Percentiles rank a stretch among this genome's conserved stretches.
Evolutionary conservation across 2,329 filamentous ascomycete species (phyloP).

Genomic region (Diaporthe amygdali): DNA sequence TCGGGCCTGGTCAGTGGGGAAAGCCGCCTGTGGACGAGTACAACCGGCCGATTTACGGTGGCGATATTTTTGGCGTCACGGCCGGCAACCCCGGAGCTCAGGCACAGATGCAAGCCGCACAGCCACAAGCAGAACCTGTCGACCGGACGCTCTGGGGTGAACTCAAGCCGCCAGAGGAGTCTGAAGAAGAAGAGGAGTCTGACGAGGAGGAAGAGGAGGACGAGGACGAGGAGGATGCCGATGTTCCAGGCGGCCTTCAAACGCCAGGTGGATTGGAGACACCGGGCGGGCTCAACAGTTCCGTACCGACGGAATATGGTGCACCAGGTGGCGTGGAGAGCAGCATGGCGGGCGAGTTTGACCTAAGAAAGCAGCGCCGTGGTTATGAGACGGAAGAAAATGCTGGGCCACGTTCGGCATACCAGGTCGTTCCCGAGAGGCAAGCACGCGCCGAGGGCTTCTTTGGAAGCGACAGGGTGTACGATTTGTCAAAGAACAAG

Average conservation of each 20-base stretch:
- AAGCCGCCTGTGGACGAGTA: conserved; percentile 95
- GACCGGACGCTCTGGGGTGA: conserved; percentile 94
- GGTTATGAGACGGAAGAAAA: conserved; percentile 88
- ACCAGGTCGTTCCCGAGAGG: conserved; percentile 88
- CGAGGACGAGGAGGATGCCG: conserved; percentile 67
- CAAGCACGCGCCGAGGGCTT: conserved; percentile 87
- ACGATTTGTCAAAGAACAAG: conserved; percentile 73
- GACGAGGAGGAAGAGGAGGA: conserved; percentile 74
- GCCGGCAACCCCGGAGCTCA: conserved; percentile 38
- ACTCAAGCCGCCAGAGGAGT: conserved; percentile 79
- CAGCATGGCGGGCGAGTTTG: conserved; percentile 84
- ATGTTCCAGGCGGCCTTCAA: conserved; percentile 68
- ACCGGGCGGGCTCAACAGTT: conserved; percentile 79
- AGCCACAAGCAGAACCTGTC: conserved; percentile 72
- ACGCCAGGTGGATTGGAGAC: conserved; percentile 82
- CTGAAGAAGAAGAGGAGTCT: conserved; percentile 68
- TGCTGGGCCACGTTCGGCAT: conserved; percentile 75
- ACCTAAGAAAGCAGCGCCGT: conserved; percentile 83
- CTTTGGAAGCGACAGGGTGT: conserved; percentile 93
- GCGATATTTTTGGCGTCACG: conserved; percentile 88
- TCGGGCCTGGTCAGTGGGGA: conserved; percentile 92
- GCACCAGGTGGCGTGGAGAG: conserved; percentile 70
- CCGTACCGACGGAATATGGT: conserved; percentile 78
- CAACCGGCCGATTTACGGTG: conserved; percentile 88
- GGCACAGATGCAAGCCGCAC: conserved; percentile 41